Base-by-base conservation (phyloP, 2,329 filamentous ascomycete genomes). In the Arthrobotrys conoides region DNA sequence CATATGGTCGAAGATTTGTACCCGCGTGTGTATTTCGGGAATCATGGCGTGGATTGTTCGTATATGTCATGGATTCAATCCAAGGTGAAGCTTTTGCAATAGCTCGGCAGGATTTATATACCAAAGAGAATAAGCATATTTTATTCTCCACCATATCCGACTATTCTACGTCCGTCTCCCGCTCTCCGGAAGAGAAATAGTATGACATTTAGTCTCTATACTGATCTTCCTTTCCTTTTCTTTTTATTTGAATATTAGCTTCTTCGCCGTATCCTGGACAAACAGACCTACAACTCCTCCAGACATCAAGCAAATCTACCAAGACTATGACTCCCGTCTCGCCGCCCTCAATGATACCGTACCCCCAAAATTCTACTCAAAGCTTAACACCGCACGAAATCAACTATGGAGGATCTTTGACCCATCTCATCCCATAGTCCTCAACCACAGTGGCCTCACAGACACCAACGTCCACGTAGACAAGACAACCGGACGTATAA, bases 341-440 rank as follows among this genome's bases (percentile, higher is more conserved):
- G 36, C 57, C 18, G 20, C 36, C 3, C 57, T 61, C 57, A 36
- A 1, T 12, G 36, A 61, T 12, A 61, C 57, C 12, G 20, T 61
- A 3, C 57, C 57, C 0, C 18, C 57, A 2, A 61, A 27, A 44
- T 44, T 61, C 16, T 61, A 61, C 57, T 41, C 57, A 18, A 61
- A 61, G 57, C 57, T 61, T 16, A 61, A 61, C 18, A 44, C 57
- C 8, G 57, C 57, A 18, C 18, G 57, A 10, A 44, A 61, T 18
- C 57, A 61, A 16, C 57, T 61, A 2, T 61, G 57, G 57, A 41
- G 57, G 20, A 61, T 61, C 33, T 61, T 61, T 18, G 57, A 61
- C 57, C n/a, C 33, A 2, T 22, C 33, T 1, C 57, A 61, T 5
- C 55, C 57, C 4, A 44, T 61, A 3, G 57, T 61, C 10, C 36